Conservation (phyloP, 2,329 filamentous ascomycete genomes). For the Aspergillus pseudonomiae region DNA sequence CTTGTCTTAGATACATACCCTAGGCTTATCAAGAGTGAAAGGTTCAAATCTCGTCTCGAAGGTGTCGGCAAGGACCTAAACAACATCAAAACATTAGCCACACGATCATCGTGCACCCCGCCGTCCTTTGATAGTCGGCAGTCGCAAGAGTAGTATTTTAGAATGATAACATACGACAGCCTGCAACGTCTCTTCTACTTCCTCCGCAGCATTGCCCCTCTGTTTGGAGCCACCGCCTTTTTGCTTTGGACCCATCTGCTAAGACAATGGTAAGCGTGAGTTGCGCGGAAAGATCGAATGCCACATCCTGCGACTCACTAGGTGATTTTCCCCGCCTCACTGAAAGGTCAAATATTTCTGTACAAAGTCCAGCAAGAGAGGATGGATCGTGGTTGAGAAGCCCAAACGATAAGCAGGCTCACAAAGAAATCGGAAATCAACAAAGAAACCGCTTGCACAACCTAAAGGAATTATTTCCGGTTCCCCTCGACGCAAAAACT, state of each 20-base stretch:
- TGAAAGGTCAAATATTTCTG: background rate
- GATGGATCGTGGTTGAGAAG: background rate
- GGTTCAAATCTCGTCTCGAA: slow-evolving; percentile 92
- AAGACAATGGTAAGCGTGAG: background rate
- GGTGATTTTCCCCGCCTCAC: background rate
- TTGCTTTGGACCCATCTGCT: slow-evolving; percentile 41
- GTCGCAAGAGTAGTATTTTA: background rate
- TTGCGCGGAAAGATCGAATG: background rate
- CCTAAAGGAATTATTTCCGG: background rate
- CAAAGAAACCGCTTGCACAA: background rate
- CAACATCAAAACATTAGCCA: slow-evolving; percentile 16
- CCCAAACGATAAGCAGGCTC: background rate
- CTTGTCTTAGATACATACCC: slow-evolving; percentile 59
- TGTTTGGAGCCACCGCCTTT: slow-evolving; percentile 33
- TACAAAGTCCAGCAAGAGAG: background rate
- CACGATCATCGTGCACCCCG: background rate
- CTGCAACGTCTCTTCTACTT: slow-evolving; percentile 64
- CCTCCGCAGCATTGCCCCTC: slow-evolving; percentile 53
- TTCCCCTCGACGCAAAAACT: slow-evolving; percentile 29
- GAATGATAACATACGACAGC: slow-evolving; percentile 56
- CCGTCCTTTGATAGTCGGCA: background rate
- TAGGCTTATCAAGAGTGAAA: slow-evolving; percentile 83
- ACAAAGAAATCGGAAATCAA: background rate
- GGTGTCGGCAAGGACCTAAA: slow-evolving; percentile 84
- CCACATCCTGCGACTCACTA: background rate